phyloP scores from a whole-genome alignment of 108 stramenopile species.

The Nannochloropsis granulata region DNA sequence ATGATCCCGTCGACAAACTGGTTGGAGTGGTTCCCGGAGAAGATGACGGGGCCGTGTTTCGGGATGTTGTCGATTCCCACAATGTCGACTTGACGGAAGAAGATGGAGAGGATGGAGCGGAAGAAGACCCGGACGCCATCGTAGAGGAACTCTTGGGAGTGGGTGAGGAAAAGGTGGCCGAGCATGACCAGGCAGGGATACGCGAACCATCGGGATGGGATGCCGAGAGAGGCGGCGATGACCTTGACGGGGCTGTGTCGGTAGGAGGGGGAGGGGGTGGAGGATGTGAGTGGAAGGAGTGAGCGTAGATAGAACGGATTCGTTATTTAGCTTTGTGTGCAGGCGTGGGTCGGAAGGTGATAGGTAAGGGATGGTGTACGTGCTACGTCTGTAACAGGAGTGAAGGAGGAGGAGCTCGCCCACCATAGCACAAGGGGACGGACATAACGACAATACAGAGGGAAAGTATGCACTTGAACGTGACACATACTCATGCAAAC shows the following conservation, averaged over 20 bases:
- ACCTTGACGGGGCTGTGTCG: slow-evolving; percentile 63
- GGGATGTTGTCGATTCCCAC: slow-evolving; percentile 79
- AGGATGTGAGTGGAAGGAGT: no score
- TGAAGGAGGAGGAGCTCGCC: no score
- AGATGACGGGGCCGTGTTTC: slow-evolving; percentile 74
- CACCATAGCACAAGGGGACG: no score
- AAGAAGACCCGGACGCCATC: slow-evolving; percentile 34
- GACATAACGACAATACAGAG: no score
- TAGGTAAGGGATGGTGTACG: no score
- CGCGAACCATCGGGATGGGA: slow-evolving; percentile 60
- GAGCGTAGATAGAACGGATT: background rate
- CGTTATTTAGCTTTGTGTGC: background rate
- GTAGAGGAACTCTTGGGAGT: slow-evolving; percentile 64
- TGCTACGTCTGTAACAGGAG: no score
- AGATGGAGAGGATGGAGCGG: slow-evolving; percentile 41
- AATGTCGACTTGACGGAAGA: slow-evolving; percentile 61
- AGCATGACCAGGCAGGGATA: slow-evolving; percentile 44
- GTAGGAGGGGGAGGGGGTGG: background rate
- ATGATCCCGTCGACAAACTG: slow-evolving; percentile 87
- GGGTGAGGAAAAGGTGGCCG: slow-evolving; percentile 54
- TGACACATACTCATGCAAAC: no score
- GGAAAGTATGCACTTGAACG: no score
- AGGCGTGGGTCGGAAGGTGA: background rate
- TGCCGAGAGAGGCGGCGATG: slow-evolving; percentile 55
- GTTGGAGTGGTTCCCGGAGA: slow-evolving; percentile 89